These are phyloP conservation scores for Monosporascus sp. DNA, from an alignment of 2,329 filamentous ascomycete genomes.

Conservation along the genomic window DNA sequence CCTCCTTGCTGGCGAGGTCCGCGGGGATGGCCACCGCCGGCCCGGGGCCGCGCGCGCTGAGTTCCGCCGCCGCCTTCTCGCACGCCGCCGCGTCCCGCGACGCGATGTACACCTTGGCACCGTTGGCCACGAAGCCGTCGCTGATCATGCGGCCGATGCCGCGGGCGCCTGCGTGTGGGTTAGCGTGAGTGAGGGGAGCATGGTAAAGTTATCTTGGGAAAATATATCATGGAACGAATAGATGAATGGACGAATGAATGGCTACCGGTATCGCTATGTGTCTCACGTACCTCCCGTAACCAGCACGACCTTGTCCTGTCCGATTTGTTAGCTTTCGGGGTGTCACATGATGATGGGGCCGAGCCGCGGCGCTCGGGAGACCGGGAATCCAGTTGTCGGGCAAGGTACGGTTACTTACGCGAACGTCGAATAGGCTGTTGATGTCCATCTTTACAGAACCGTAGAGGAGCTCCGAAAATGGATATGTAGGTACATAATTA, in stretches of 20 bases:
- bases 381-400: not conserved
- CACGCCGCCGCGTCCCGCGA: conserved; percentile 58
- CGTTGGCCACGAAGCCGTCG: conserved; percentile 59
- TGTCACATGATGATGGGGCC: conserved; percentile 1
- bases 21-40: conserved; percentile 53
- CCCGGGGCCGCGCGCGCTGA: conserved; percentile 48
- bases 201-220: too few species aligned
- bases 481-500: too few species aligned
- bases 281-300: conserved; percentile 44
- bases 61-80: conserved; percentile 47
- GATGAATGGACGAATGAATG: not conserved
- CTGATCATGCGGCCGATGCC: conserved; percentile 66
- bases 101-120: conserved; percentile 60
- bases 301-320: conserved; percentile 52
- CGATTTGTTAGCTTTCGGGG: conserved; percentile 2
- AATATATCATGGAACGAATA: not conserved
- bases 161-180: conserved; percentile 39
- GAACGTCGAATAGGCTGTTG: conserved; percentile 51
- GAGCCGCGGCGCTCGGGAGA: not conserved
- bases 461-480: too few species aligned
- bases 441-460: conserved; percentile 42
- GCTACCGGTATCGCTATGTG: not conserved
- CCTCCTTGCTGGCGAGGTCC: conserved; percentile 57
- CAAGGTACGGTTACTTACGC: conserved; percentile 36
- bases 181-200: too few species aligned